These are phyloP conservation scores for Mycogone perniciosa DNA, from an alignment of 2,329 filamentous ascomycete species.

Conservation along the genomic window DNA sequence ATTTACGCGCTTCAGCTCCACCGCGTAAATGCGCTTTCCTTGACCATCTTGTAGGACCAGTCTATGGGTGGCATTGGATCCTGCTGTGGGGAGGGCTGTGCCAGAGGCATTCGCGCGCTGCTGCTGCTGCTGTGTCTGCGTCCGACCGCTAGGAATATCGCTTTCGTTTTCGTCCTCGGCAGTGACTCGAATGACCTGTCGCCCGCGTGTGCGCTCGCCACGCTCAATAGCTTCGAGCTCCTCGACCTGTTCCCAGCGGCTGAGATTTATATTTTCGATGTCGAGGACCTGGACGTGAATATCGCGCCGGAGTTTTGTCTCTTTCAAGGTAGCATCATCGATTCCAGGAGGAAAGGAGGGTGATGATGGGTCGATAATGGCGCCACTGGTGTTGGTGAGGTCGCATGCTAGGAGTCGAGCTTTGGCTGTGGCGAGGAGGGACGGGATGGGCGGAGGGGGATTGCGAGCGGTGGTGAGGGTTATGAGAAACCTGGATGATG, in stretches of 20 bases:
- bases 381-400: constrained; percentile 45
- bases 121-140: constrained; percentile 13
- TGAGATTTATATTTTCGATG: constrained; percentile 73
- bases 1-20: constrained; percentile 64
- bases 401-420: constrained; percentile 75
- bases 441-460: constrained; percentile 57
- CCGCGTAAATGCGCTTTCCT: constrained; percentile 61
- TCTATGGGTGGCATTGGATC: constrained; percentile 61
- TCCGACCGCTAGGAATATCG: constrained; percentile 24
- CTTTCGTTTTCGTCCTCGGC: constrained; percentile 44
- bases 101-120: constrained; percentile 1
- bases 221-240: constrained; percentile 66
- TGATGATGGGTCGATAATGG: constrained; percentile 35
- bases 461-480: constrained; percentile 51
- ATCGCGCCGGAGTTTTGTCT: constrained; percentile 52
- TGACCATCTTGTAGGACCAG: constrained; percentile 74
- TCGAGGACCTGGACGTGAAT: constrained; percentile 78
- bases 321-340: constrained; percentile 44
- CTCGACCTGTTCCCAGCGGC: constrained; percentile 83
- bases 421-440: constrained; percentile 70
- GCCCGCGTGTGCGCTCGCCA: constrained; percentile 66
- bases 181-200: constrained; percentile 66
- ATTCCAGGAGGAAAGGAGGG: constrained; percentile 48
- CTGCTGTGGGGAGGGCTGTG: constrained; percentile 17
- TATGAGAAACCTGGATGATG: constrained; percentile 55